Conservation (phyloP, 225 moss, liverwort and hornwort genomes). For the Straminergon stramineum region DNA sequence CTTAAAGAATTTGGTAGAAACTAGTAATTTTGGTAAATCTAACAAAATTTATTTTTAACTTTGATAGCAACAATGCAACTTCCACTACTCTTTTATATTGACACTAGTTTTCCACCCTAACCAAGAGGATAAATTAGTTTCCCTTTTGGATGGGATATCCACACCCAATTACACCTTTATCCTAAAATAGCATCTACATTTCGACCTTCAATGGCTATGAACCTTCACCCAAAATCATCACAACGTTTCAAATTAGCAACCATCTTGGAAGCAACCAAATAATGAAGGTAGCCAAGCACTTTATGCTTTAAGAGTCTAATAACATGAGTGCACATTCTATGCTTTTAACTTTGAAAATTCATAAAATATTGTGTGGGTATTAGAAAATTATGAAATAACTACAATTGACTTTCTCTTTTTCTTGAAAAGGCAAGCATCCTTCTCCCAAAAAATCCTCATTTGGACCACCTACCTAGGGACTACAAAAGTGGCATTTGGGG, state of each 20-base stretch:
- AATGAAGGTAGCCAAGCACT: background rate
- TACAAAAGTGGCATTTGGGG: fast-evolving
- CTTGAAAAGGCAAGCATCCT: fast-evolving
- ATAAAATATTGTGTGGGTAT: no score
- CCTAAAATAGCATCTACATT: fast-evolving
- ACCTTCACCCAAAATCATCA: background rate
- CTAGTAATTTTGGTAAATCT: background rate
- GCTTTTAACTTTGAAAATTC: background rate
- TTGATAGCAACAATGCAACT: background rate
- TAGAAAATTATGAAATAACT: background rate
- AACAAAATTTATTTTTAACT: fast-evolving
- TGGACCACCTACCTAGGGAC: fast-evolving
- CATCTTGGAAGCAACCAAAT: background rate
- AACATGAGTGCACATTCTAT: background rate
- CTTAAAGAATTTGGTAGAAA: no score
- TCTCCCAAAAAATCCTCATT: background rate
- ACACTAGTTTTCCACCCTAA: background rate
- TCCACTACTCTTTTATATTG: no score
- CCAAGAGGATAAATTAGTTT: background rate
- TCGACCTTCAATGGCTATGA: no score
- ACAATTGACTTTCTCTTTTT: fast-evolving
- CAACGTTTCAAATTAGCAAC: background rate
- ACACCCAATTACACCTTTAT: background rate
- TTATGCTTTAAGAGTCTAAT: background rate
- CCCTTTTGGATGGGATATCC: fast-evolving